Evolutionary conservation across 2,329 filamentous ascomycete genomes (phyloP), one percentile per base, ranked within the genome.

Genomic region (Whalleya microplaca): DNA sequence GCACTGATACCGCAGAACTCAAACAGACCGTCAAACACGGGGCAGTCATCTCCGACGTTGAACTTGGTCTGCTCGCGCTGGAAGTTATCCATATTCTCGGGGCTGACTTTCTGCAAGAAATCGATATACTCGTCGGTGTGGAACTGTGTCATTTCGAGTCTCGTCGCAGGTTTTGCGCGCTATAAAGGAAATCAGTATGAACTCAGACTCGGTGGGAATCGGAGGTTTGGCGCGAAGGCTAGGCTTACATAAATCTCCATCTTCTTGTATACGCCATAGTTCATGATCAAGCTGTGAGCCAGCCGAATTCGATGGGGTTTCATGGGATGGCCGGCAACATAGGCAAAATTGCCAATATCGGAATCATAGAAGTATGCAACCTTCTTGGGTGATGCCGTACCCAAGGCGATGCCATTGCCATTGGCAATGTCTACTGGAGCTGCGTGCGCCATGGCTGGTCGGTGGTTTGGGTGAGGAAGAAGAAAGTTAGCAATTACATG

Each of bases 291-390:
- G 69, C 96, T 95, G 75, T 99, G 96, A 48, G 95, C 96, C 64
- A 99, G 79, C 19, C 93, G 92, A 68, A 99, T 88, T 20, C 95
- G 89, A 84, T 96, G 96, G 61, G 95, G 95, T 76, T 99, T 99
- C 95, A 99, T 99, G 42, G 95, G 95, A 79, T 99, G 95, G 19
- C 92, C 92, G 61, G 92, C 92, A 55, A 96, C 92, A 71, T 98
- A 98, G 72, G 94, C 93, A 80, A 97, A 98, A 76, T 98, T 98
- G 64, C 94, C 94, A 71, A 98, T 95, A 77, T 98, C 94, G 2
- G 91, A 96, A 72, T 98, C 94, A 82, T 98, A 98, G 76, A 98
- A 98, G 78, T 98, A 98, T 53, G 94, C 94, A 56, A 98, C 91
- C 72, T 94, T 92, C 78, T 95, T 96, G n/a, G 67, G 65, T 46